Evolutionary conservation across 345 rosid genomes (phyloP), one percentile per base, ranked within the genome.

Genomic region (Moricandia moricandioides): DNA sequence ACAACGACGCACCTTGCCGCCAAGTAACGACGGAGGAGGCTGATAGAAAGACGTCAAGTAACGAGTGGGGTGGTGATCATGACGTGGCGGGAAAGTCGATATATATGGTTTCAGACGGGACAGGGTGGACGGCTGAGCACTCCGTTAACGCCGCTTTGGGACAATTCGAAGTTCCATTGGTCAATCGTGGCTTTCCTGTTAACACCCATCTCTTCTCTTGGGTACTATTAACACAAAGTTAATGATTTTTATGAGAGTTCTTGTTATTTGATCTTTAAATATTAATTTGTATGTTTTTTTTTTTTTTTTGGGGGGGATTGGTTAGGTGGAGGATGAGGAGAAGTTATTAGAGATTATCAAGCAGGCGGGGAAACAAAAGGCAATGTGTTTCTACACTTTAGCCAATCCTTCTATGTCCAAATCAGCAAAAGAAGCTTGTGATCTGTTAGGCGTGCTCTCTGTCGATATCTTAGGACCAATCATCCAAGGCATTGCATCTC

Each of bases 101-200:
- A 69, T 91, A 88, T 75, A 82, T 93, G 89, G 88, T 89, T 8
- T 93, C 98, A 11, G 98, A 93, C 79, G 98, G 96, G 31, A 93
- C 96, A 13, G 97, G 97, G 4, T 93, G 98, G 98, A 93, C 96
- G 78, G 96, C 82, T 37, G 96, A 91, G 77, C 91, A 89, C 62
- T 82, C 92, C 72, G 92, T 93, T 66, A 82, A 62, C 83, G 98
- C 98, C 0, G 96, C 96, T 34, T 75, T 91, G 74, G 97, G 98
- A 4, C 92, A 91, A 80, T 91, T 93, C 82, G 97, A 91, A 29
- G 79, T 85, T 62, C 87, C 85, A 71, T 82, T 86, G 79, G 89
- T 85, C 39, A 91, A 85, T 71, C 89, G 91, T 2, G 89, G 87
- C 1, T 93, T 89, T 62, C 82, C 93, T 14, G 94, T 91, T 0